Evolutionary conservation across 305 asterid genomes (phyloP), one percentile per base, ranked within the genome.

Genomic region (Fraxinus greggii): DNA sequence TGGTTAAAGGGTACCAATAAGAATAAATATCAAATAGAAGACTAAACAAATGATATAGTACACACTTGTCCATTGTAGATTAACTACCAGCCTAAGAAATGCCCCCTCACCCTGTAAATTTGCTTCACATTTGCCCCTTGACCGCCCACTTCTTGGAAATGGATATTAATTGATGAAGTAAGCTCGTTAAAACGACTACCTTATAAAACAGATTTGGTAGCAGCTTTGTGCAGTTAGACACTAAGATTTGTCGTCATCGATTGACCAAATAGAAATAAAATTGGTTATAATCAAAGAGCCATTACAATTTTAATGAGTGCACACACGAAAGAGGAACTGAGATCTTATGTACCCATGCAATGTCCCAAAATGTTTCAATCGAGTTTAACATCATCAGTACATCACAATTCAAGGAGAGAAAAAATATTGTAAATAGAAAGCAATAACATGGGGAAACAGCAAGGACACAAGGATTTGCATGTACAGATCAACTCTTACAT

Each of bases 201-300:
- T 33, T 69, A 40, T 40, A 40, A 40, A 40, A 40, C 0, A 10
- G 51, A 17, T n/a, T 51, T 35, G 2, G 32, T 75, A 29, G 61
- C 42, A 79, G 56, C 21, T 72, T 72, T 81, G 74, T 32, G 48
- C 72, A 45, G 38, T 77, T 75, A 65, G 45, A 15, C 7, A 40
- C 59, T 72, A 28, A 21, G 32, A 31, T 17, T 84, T 61, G 67
- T 67, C 80, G 73, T 78, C 74, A 70, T 35, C 76, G 10, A 26
- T 74, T 31, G 70, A 42, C 54, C 13, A 74, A 15, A 80, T 7
- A 33, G 32, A 73, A 72, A 72, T 29, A 65, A 17, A 75, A 10
- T 33, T 40, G 75, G 78, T 33, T 15, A 0, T 29, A 59, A 51
- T 24, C 17, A 79, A 36, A 69, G 15, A 12, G 61, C n/a, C 61